A percentile compares a stretch with the other conserved stretches of the same genome.
phyloP scores from a whole-genome alignment of 140 eudicot species.

The Anethum foeniculum region DNA sequence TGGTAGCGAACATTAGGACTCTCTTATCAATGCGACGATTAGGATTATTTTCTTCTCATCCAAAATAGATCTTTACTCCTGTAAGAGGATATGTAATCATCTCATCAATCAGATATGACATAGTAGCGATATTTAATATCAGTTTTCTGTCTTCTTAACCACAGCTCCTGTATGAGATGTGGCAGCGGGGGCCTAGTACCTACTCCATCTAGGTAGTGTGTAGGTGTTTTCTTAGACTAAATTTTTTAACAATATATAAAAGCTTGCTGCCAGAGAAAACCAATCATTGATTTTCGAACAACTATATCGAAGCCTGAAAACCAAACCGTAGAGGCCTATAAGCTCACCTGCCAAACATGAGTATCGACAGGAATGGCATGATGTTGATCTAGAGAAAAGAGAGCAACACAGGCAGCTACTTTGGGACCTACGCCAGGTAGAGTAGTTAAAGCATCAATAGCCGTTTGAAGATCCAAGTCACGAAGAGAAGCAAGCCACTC shows the following conservation, averaged over 20 bases:
- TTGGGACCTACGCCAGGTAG: constrained; percentile 98
- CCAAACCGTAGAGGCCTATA: background rate
- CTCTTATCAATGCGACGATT: background rate
- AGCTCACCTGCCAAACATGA: constrained; percentile 90
- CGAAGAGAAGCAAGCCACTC: constrained; percentile 82
- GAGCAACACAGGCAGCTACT: constrained; percentile 96
- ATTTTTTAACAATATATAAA: background rate
- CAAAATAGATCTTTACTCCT: background rate
- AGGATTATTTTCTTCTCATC: background rate
- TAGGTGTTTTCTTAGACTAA: background rate
- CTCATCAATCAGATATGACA: background rate
- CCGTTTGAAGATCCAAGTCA: constrained; percentile 53
- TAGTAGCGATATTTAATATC: background rate
- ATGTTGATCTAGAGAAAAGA: constrained; percentile 91
- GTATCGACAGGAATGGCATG: constrained; percentile 97
- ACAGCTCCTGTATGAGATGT: background rate
- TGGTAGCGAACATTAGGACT: background rate
- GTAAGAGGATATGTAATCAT: background rate
- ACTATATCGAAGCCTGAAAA: background rate
- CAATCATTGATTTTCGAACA: background rate
- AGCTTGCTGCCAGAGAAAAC: background rate
- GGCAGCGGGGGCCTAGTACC: background rate
- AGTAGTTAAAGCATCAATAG: constrained; percentile 53
- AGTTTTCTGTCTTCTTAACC: background rate
- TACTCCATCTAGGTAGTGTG: background rate